Base-by-base conservation (phyloP, 2,329 filamentous ascomycete genomes). In the Colletotrichum noveboracense region DNA sequence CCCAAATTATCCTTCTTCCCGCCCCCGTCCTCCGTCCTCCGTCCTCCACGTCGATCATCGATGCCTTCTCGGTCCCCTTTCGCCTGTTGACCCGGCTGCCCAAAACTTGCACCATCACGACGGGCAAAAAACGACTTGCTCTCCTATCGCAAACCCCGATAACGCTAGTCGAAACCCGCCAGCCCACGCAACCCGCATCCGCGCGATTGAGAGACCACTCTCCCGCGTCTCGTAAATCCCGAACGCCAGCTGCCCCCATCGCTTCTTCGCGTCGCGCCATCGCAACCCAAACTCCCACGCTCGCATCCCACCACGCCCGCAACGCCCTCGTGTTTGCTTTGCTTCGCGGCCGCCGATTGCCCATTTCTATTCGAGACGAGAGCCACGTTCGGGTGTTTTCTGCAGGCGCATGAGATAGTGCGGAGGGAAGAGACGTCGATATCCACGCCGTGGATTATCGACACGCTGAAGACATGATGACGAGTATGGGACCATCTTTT, bases 401-500 rank as follows among this genome's bases (percentile, higher is more conserved):
- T 24, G 82, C 79, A 82, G 83, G 84, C 87, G 87, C 84, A 88
- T 88, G 87, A 87, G 83, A 88, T 87, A 88, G 84, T 83, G 82
- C 82, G 79, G 79, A 83, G 82, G 70, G 81, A 81, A 80, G 81
- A 79, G 79, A 81, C 81, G 88, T 91, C 89, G 88, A 89, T 88
- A 89, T 91, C 90, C 90, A 91, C 89, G 81, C 80, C 80, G 90
- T 91, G 90, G 89, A 88, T 89, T 87, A 82, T 88, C 88, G 89
- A 86, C 87, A 80, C 78, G 62, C 70, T 70, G 61, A 70, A 76
- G 77, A 87, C 82, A 95, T 94, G 93, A 95, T 95, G 93, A 90
- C 93, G 77, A 92, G 90, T 85, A 91, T 93, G 86, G 88, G 87
- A 78, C 90, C 90, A 80, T 88, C 90, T 81, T 94, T 92, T 81